Base-by-base conservation (phyloP, 164 flowering plant genomes). In the Amborella trichopoda region DNA sequence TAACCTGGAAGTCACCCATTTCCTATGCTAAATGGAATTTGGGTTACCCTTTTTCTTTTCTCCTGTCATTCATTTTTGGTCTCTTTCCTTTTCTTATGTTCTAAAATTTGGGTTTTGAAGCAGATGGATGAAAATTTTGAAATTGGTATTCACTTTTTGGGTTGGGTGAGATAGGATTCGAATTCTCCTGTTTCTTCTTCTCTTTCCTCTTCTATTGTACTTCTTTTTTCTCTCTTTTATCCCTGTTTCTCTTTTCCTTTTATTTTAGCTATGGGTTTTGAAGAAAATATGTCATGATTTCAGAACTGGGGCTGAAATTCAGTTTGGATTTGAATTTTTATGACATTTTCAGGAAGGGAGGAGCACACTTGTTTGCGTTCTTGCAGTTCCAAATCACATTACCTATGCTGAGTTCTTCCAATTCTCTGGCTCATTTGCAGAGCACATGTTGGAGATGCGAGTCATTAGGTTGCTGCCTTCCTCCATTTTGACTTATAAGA, bases 381-480 rank as follows among this genome's bases (percentile, higher is more conserved):
- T 80, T 24, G 96, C 94, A 37, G 89, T 86, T 39, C 98, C 96
- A 10, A 77, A 68, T 50, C 80, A 78, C 49, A 36, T 90, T 54
- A 72, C 94, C 44, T 25, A 65, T 32, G 67, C 67, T 28, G 94
- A 81, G 10, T 77, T 90, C 65, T 26, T 83, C 34, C 66, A 68
- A 24, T 90, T 86, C 62, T 81, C 80, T 28, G 81, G 68, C 10
- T 37, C 76, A 26, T 66, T 67, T 45, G 45, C 76, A 60, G 72
- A 64, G 22, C 57, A 62, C 61, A 54, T 78, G 62, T 16, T 63
- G 3, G 67, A 81, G 34, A 68, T 90, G 40, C 56, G 72, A 9
- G 58, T 90, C 56, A 65, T 86, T 67, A 79, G 87, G 97, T 80
- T 48, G 4, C 11, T 38, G 14, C 12, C 6, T 25, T 5, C 16